Evolutionary conservation across 176 grass and related monocot species (phyloP), one percentile per base, ranked within the genome.

Genomic region (Ananas comosus): DNA sequence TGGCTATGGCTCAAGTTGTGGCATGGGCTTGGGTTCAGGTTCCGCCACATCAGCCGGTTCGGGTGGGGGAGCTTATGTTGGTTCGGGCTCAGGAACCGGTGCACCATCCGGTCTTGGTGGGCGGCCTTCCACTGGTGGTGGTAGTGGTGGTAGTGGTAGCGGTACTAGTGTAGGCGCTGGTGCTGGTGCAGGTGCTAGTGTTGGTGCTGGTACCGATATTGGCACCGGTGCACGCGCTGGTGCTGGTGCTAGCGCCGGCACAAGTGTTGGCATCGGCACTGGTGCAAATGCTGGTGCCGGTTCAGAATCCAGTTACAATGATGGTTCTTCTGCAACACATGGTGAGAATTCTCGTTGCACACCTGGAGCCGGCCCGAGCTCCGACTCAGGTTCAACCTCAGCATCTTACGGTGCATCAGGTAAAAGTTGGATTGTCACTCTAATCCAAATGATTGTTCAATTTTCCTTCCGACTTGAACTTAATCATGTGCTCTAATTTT

Each of bases 11-110:
- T 27, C 88, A 2, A 69, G 19, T 11, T 67, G 50, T 0, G 72
- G 29, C 3, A 53, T 58, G 19, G 58, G 70, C 42, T 82, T 22
- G n/a, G 80, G 72, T 19, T 16, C 74, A 51, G 76, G 72, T 13
- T 80, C 73, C 58, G 59, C 42, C 17, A 21, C 70, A 70, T 64
- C 64, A 2, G 51, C 54, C 6, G 12, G 54, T 21, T 69, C 75
- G 0, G 18, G 1, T 27, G 82, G 82, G 23, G 54, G 66, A 80
- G 72, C 82, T 57, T 76, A 89, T 64, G 75, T 74, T 1, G 48
- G 69, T 11, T 84, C 51, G 1, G 74, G 9, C 51, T 77, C 69
- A 29, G 74, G 51, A 4, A 6, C 33, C 33, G 4, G 33, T 42
- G 0, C 33, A 42, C 33, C 33, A 42, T 42, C 33, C 33, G 4